Percentiles rank a stretch among this genome's conserved stretches.
Conservation (phyloP, 345 rosid species). For the Melastoma malabathricum region DNA sequence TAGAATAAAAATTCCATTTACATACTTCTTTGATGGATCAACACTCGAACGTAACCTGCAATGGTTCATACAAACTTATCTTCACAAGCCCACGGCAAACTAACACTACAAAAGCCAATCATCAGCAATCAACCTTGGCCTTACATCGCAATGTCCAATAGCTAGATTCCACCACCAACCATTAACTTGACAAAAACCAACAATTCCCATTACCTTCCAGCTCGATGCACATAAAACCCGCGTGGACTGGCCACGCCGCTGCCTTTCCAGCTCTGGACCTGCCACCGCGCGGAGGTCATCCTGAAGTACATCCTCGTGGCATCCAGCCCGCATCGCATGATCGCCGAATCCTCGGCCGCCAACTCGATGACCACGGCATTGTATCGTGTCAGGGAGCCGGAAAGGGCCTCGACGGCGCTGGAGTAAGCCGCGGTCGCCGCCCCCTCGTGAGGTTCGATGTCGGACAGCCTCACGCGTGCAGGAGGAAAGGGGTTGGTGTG, state of each 20-base stretch:
- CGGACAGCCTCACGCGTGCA: constrained; percentile 41
- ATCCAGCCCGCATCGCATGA: constrained; percentile 78
- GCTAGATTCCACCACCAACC: not conserved
- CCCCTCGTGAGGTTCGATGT: constrained; percentile 65
- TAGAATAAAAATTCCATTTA: too few species aligned
- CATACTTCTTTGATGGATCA: too few species aligned
- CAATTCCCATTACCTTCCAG: constrained; percentile 54
- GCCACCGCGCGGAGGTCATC: constrained; percentile 20
- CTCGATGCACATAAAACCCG: constrained; percentile 65
- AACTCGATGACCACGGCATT: constrained; percentile 84
- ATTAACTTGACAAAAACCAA: not conserved
- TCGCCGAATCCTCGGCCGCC: constrained; percentile 51
- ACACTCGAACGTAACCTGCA: too few species aligned
- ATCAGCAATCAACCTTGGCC: too few species aligned
- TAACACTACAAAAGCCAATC: too few species aligned
- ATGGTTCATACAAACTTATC: too few species aligned
- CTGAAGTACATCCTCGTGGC: constrained; percentile 67
- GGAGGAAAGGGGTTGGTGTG: constrained; percentile 5
- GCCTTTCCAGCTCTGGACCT: not conserved
- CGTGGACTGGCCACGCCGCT: constrained; percentile 36
- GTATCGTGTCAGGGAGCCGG: constrained; percentile 66
- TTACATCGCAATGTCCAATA: too few species aligned
- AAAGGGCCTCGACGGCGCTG: constrained; percentile 72
- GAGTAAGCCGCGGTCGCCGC: constrained; percentile 44
- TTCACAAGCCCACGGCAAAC: too few species aligned